phyloP scores from a whole-genome alignment of 2,329 filamentous ascomycete species.

The Trichoderma sp. region DNA sequence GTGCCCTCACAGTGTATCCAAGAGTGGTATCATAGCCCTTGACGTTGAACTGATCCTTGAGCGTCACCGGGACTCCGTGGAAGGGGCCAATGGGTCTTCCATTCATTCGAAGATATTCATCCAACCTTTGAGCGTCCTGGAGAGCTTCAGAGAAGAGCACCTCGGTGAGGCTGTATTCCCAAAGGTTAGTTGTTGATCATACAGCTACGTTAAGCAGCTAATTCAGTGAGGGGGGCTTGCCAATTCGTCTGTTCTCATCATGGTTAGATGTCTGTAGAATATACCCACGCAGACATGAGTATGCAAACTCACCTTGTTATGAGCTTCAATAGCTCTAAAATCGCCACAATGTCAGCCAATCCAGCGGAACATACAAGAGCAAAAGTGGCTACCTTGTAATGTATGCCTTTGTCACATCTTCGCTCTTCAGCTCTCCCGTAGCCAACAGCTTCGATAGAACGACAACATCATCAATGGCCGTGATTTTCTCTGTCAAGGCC shows the following conservation, averaged over 20 bases:
- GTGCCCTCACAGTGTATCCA: conserved; percentile 53
- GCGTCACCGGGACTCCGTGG: conserved; percentile 26
- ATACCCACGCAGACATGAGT: neutral
- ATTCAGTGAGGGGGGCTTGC: neutral
- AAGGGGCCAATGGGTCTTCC: conserved; percentile 21
- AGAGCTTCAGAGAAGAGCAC: neutral
- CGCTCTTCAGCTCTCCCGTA: neutral
- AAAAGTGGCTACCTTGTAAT: neutral
- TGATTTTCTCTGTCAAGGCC: neutral
- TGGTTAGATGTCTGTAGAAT: neutral
- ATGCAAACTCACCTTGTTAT: neutral
- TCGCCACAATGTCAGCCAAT: neutral
- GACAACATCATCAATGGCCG: neutral
- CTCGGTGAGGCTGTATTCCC: neutral
- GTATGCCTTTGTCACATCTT: neutral
- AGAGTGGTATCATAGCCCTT: conserved; percentile 56
- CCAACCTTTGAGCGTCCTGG: neutral
- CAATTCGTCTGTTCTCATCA: neutral
- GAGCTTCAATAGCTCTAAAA: neutral
- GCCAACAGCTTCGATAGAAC: neutral
- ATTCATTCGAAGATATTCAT: neutral
- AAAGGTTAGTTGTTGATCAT: neutral
- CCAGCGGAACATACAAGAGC: neutral
- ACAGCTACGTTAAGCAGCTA: neutral
- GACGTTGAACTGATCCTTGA: conserved; percentile 62